Percentiles rank a stretch among this genome's conserved stretches.
phyloP scores from a whole-genome alignment of 2,329 filamentous ascomycete species.

The Dactylellina parvicollis region DNA sequence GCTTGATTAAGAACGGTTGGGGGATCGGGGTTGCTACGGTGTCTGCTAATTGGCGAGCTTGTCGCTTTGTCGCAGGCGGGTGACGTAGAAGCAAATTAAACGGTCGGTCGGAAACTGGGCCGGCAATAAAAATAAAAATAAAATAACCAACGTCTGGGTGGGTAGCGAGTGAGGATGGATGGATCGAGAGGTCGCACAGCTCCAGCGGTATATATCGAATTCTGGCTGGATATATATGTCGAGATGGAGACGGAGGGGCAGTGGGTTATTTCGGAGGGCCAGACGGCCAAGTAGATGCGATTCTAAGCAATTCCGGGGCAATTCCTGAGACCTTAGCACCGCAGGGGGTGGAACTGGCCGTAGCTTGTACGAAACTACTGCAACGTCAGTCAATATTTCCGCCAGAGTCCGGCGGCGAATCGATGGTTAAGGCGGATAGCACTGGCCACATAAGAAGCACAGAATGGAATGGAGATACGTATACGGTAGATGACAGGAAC shows the following conservation, averaged over 20 bases:
- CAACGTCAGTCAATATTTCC: constrained; percentile 36
- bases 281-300: constrained; percentile 20
- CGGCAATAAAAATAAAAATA: too few relatives aligned
- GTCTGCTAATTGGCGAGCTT: constrained; percentile 32
- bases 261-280: constrained; percentile 12
- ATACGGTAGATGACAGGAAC: too few relatives aligned
- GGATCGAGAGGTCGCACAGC: constrained; percentile 8
- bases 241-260: neutral
- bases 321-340: constrained; percentile 5
- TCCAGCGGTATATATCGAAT: constrained; percentile 12
- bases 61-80: constrained; percentile 22
- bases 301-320: constrained; percentile 33
- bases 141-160: too few relatives aligned
- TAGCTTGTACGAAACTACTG: constrained; percentile 12
- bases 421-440: constrained; percentile 22
- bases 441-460: constrained; percentile 28
- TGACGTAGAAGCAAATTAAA: neutral
- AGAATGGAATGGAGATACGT: neutral
- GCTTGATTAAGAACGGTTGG: constrained; percentile 9
- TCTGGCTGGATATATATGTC: constrained; percentile 8
- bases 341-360: constrained; percentile 22
- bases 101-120: constrained; percentile 1
- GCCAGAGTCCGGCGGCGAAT: constrained; percentile 24
- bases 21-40: constrained; percentile 26
- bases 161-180: neutral